Base-by-base conservation (phyloP, 2,329 filamentous ascomycete genomes). In the Davidsoniella eucalypti region DNA sequence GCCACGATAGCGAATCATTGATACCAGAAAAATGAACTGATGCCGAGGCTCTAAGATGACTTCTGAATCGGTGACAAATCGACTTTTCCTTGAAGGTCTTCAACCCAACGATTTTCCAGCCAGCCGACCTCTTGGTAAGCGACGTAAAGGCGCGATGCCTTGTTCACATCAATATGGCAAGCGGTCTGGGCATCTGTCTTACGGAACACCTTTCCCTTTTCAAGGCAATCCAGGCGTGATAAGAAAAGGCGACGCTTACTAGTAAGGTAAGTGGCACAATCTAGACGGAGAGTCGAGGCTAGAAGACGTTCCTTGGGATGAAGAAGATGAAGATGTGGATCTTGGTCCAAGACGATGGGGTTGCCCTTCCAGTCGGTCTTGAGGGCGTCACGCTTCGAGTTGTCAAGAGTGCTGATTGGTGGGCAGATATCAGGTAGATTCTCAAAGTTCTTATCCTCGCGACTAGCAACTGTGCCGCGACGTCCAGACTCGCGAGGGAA, bases 91-190 rank as follows among this genome's bases (percentile, higher is more conserved):
- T 65, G 29, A 53, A 61, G 65, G 10, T 54, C 54, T 14, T 55
- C 58, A 54, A 75, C 65, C 67, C 68, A 72, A 3, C 62, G 56
- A 14, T 67, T 61, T 4, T 83, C 71, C 55, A 94, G 78, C 86
- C 87, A 94, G 57, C 83, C 84, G 37, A 92, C 84, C 58, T 80
- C 82, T 46, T 94, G 84, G 61, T 86, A 96, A 5, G 87, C 87
- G 37, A 80, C 80, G 84, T 87, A 94, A 44, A 96, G 71, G 64
- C 90, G 90, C 56, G 86, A 93, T 2, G 88, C 87, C 70, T 95
- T 96, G 71, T 95, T 95, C 63, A 96, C 90, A 59, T 96, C 90
- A 56, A 95, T 94, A 69, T 93, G 93, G 73, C 87, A 94, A n/a
- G 86, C 87, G 63, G 94, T 85, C 64, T 96, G 90, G 4, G 87